A percentile compares a stretch with the other conserved stretches of the same genome.
These are phyloP conservation scores for Phialophora chinensis DNA, from an alignment of 2,329 filamentous ascomycete species.

Conservation along the genomic window DNA sequence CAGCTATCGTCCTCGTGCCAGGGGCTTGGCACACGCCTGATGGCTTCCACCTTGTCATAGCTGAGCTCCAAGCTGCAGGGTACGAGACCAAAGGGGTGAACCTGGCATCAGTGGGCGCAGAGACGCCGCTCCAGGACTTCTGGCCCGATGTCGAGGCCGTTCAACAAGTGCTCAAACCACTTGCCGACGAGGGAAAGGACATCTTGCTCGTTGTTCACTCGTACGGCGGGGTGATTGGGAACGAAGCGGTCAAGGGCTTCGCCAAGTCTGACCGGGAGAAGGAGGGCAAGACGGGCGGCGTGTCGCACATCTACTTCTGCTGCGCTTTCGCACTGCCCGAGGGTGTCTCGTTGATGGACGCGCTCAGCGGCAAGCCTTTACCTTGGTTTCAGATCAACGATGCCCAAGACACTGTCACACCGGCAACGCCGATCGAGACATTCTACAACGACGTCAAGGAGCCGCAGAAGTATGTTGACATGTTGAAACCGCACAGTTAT, in stretches of 20 bases:
- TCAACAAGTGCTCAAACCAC: slow-evolving; percentile 37
- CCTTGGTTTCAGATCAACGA: slow-evolving; percentile 34
- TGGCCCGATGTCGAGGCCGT: slow-evolving; percentile 46
- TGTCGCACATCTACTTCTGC: slow-evolving; percentile 44
- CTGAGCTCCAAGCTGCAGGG: slow-evolving; percentile 44
- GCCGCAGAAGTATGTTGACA: slow-evolving; percentile 34
- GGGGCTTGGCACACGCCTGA: slow-evolving; percentile 50
- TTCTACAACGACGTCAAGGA: slow-evolving; percentile 48
- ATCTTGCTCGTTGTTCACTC: slow-evolving; percentile 45
- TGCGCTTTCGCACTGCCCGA: slow-evolving; percentile 47
- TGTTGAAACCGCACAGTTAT: slow-evolving; percentile 43
- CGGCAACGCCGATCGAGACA: slow-evolving; percentile 31
- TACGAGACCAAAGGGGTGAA: slow-evolving; percentile 44
- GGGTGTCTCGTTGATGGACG: slow-evolving; percentile 33
- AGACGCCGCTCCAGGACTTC: slow-evolving; percentile 46
- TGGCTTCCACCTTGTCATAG: slow-evolving; percentile 43
- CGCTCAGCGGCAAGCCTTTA: slow-evolving; percentile 15
- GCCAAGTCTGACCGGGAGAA: slow-evolving; percentile 37
- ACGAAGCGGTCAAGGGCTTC: slow-evolving; percentile 43
- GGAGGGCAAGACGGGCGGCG: slow-evolving; percentile 41
- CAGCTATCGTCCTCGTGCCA: slow-evolving; percentile 47
- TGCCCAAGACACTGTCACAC: slow-evolving; percentile 21
- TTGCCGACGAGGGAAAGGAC: slow-evolving; percentile 40
- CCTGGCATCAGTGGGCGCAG: slow-evolving; percentile 42
- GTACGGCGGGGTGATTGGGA: slow-evolving; percentile 45